These are phyloP conservation scores for Auricularia heimuer DNA, from an alignment of 768 basidiomycete genomes.

Conservation along the genomic window DNA sequence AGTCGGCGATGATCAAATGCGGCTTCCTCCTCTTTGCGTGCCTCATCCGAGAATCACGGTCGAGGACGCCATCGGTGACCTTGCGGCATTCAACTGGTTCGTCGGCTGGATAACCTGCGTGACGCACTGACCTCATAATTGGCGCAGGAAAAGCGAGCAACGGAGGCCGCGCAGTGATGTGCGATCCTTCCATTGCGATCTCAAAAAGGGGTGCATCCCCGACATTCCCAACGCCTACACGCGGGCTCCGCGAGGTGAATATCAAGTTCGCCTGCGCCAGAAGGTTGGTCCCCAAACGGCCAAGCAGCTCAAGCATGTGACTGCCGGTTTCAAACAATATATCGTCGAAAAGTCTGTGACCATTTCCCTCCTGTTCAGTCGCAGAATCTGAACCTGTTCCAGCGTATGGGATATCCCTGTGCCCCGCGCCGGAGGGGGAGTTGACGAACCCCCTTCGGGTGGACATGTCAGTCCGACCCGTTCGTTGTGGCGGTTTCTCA, in stretches of 20 bases:
- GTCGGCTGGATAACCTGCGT: neutral
- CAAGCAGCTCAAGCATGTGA: constrained; percentile 46
- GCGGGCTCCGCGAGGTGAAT: neutral
- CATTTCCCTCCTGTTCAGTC: neutral
- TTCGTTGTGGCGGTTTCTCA: neutral
- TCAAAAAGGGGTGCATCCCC: neutral
- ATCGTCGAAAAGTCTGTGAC: constrained; percentile 49
- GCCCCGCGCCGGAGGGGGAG: constrained; percentile 33
- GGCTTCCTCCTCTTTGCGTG: constrained; percentile 36
- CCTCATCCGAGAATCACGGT: constrained; percentile 51
- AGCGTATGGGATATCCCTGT: constrained; percentile 58
- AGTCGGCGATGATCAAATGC: neutral
- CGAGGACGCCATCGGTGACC: constrained; percentile 64
- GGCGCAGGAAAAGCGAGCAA: neutral
- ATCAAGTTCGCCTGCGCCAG: constrained; percentile 2
- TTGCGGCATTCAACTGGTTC: constrained; percentile 67
- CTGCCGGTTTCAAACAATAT: constrained; percentile 37
- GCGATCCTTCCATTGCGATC: neutral
- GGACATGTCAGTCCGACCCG: neutral
- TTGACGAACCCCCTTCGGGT: constrained; percentile 45
- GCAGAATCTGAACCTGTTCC: neutral
- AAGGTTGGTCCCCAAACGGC: neutral
- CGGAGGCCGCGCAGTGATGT: neutral
- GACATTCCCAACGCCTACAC: neutral
- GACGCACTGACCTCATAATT: neutral